Conservation (phyloP, 1,284 basidiomycete species). For the Schizophyllum commune region DNA sequence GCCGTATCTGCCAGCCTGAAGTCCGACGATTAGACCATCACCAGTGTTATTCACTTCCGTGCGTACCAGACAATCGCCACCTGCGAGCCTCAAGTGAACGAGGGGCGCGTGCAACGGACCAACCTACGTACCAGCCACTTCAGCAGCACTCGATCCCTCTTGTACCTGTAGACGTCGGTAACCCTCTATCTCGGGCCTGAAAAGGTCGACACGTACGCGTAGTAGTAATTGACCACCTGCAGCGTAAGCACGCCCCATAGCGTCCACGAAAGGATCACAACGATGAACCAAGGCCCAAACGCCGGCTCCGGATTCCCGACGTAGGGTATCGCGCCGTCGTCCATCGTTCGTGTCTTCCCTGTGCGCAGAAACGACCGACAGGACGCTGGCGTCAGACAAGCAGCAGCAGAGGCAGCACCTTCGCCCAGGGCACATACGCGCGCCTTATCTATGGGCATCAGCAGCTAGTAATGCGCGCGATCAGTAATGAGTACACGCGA, state of each 20-base stretch:
- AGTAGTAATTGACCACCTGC: background rate
- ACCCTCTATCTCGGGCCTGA: background rate
- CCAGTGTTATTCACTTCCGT: no score
- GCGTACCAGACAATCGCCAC: background rate
- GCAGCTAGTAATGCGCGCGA: background rate
- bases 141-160: background rate
- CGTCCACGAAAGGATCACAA: background rate
- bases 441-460: background rate
- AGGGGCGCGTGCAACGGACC: no score
- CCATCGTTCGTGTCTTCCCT: background rate
- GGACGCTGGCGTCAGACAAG: background rate
- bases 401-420: background rate
- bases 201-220: background rate
- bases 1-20: background rate
- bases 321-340: background rate
- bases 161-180: background rate
- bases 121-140: background rate
- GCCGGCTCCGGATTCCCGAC: background rate
- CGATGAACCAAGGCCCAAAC: background rate
- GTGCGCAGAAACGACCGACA: background rate
- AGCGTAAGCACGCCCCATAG: background rate
- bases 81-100: background rate
- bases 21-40: no score
- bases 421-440: background rate
- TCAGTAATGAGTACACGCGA: background rate